Evolutionary conservation across 2,329 filamentous ascomycete genomes (phyloP).

Genomic region (Harringtonia lauricola): DNA sequence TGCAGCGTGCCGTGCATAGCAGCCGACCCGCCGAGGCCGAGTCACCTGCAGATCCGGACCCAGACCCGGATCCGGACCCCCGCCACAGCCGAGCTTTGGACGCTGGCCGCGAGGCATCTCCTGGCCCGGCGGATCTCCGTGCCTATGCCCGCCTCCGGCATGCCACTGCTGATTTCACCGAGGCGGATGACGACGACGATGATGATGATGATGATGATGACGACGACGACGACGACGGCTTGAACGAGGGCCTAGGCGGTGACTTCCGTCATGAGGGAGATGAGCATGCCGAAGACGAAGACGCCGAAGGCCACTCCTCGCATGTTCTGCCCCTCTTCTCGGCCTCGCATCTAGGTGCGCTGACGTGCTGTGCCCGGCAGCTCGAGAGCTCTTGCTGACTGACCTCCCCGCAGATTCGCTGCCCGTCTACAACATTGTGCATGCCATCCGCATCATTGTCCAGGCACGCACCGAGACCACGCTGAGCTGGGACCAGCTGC

Average conservation of each 20-base stretch:
- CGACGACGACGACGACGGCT: slow-evolving; percentile 24
- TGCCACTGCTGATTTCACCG: slow-evolving; percentile 55
- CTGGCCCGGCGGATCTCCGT: slow-evolving; percentile 16
- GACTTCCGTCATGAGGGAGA: slow-evolving; percentile 18
- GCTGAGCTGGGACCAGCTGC: slow-evolving; percentile 85
- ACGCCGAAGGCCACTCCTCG: slow-evolving; percentile 16
- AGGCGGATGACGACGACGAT: slow-evolving; percentile 40
- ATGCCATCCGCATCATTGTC: slow-evolving; percentile 78
- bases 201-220: slow-evolving; percentile 33
- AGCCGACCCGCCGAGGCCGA: slow-evolving; percentile 10
- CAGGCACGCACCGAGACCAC: slow-evolving; percentile 82
- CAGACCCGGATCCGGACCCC: slow-evolving; percentile 10
- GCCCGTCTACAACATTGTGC: slow-evolving; percentile 82
- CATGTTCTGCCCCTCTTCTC: slow-evolving; percentile 66
- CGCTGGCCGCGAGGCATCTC: slow-evolving; percentile 6
- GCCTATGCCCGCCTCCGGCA: slow-evolving; percentile 32
- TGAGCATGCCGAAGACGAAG: slow-evolving; percentile 22
- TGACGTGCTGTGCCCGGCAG: slow-evolving; percentile 3
- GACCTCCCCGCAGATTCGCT: slow-evolving; percentile 58
- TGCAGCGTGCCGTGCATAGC: slow-evolving; percentile 21
- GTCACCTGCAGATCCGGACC: slow-evolving; percentile 11
- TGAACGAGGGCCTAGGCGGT: slow-evolving; percentile 21
- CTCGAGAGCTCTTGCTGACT: background rate
- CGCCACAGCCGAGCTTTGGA: slow-evolving; percentile 9
- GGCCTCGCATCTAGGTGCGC: slow-evolving; percentile 63